These are phyloP conservation scores for Eimeria necatrix DNA, from an alignment of 169 alveolate genomes.

Conservation along the genomic window DNA sequence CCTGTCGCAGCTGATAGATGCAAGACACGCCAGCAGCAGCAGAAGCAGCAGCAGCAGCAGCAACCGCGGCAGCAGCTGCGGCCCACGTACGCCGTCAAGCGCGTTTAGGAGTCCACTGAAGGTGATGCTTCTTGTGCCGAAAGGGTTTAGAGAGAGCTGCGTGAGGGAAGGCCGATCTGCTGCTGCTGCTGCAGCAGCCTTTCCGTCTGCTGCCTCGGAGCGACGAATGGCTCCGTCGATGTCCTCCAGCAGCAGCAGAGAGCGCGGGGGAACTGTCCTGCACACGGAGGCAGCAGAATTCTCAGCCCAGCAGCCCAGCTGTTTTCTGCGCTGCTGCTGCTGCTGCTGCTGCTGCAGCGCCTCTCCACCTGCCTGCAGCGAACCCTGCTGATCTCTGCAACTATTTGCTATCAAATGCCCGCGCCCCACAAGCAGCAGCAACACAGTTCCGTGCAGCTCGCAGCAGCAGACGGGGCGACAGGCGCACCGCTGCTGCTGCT, in stretches of 20 bases:
- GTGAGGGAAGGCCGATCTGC: conserved; percentile 31
- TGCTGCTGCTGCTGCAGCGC: too few species aligned
- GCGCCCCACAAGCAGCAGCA: too few species aligned
- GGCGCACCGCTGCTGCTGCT: too few species aligned
- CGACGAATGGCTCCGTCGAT: conserved; percentile 80
- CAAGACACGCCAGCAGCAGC: not conserved
- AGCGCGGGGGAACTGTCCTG: conserved; percentile 81
- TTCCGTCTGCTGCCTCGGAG: not conserved
- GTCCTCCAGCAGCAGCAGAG: conserved; percentile 82
- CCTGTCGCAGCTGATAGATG: too few species aligned
- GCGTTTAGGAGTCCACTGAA: conserved; percentile 93
- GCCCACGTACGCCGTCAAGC: conserved; percentile 87
- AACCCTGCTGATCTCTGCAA: too few species aligned
- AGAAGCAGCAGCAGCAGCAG: conserved; percentile 10
- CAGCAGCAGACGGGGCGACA: too few species aligned
- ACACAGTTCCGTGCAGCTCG: too few species aligned
- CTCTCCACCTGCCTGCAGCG: too few species aligned
- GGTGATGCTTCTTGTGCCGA: conserved; percentile 86
- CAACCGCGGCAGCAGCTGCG: not conserved
- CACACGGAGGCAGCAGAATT: not conserved
- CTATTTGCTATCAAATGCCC: too few species aligned
- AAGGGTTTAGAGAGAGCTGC: conserved; percentile 25
- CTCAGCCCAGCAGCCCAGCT: too few species aligned
- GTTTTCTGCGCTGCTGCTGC: too few species aligned
- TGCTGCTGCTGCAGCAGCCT: not conserved